Evolutionary conservation across 2,329 filamentous ascomycete species (phyloP).

Genomic region (Diaporthe sp.): DNA sequence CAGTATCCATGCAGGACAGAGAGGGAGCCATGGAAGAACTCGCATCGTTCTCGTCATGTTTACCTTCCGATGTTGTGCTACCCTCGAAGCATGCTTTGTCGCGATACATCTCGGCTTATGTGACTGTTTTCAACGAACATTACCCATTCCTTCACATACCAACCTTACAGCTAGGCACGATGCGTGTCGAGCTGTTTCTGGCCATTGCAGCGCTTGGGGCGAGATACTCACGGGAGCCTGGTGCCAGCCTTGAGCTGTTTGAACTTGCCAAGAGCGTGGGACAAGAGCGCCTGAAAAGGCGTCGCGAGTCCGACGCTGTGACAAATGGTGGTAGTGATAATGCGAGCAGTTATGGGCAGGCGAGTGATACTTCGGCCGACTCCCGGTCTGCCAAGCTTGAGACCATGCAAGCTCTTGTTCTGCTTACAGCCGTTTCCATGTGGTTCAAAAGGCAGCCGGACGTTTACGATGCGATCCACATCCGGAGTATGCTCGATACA

Average conservation of each 20-base stretch:
- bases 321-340: background rate
- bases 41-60: background rate
- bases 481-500: constrained; percentile 5
- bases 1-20: background rate
- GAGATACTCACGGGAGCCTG: constrained; percentile 1
- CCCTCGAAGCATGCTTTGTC: constrained; percentile 10
- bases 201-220: background rate
- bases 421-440: background rate
- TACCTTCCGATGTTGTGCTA: background rate
- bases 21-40: background rate
- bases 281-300: background rate
- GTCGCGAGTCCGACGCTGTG: background rate
- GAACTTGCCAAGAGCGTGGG: background rate
- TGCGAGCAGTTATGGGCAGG: background rate
- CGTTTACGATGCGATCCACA: background rate
- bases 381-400: background rate
- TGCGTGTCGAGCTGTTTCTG: background rate
- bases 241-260: background rate
- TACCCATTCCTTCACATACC: constrained; percentile 14
- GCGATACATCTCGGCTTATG: background rate
- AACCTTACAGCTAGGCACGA: background rate
- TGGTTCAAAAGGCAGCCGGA: constrained; percentile 1
- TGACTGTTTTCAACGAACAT: constrained; percentile 1
- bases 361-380: background rate
- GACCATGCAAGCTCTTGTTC: background rate